Evolutionary conservation across 2,329 filamentous ascomycete species (phyloP), one percentile per base, ranked within the genome.

Genomic region (Aspergillus tamarii): DNA sequence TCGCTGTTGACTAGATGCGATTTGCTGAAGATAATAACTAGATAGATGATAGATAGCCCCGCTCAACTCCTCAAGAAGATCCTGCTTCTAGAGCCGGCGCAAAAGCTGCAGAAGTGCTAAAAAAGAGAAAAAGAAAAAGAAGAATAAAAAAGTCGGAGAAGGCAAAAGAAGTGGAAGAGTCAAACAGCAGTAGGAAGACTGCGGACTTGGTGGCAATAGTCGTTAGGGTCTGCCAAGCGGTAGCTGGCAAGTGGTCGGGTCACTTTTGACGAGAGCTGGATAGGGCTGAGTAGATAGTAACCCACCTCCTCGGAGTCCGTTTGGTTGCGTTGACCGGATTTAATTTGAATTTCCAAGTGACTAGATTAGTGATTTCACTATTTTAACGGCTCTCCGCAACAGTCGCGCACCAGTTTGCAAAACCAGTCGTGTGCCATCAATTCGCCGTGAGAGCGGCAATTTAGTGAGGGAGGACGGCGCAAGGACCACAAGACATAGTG

Each of bases 371-470:
- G 45, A 62, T 66, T 66, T 58, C 55, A 54, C 59, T 64, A 60
- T 43, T 45, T 62, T 50, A 60, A 60, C 57, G 59, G 54, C 56
- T 59, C 59, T 67, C 52, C 64, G 57, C 62, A 64, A 63, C 63
- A 62, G 54, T 64, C 41, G 61, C 56, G 58, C 60, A 57, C 57
- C 62, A 68, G 58, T 61, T 66, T 67, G 59, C 54, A 54, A 65
- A 66, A 64, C 50, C 48, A 59, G 59, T 63, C 65, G 59, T 66
- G 67, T 65, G 64, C 64, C 67, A 70, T 69, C 60, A 68, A 68
- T 67, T 61, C 64, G 66, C 67, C 67, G 64, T 26, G 62, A 56
- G 57, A 64, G 63, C 64, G 66, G 66, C 66, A 69, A 68, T 30
- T 67, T 68, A 70, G 66, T 60, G 62, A 68, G 65, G 45, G 63